Percentiles rank a stretch among this genome's conserved stretches.
Evolutionary conservation across 225 moss, liverwort and hornwort species (phyloP).

Genomic region (Pseudisothecium myosuroides): DNA sequence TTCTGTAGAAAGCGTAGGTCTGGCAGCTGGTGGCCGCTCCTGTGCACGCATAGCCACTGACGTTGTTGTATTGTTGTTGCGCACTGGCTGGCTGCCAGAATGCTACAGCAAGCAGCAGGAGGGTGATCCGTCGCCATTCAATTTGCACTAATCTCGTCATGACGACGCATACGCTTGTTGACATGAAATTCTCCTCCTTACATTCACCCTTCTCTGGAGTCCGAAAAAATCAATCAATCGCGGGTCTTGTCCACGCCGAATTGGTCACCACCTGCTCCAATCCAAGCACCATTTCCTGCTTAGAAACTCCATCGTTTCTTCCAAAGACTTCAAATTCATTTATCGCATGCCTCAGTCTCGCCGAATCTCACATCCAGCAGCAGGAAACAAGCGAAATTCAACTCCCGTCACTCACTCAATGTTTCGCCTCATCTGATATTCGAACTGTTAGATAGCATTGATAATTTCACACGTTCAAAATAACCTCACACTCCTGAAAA

Average conservation of each 20-base stretch:
- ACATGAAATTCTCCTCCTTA: background rate
- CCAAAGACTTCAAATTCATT: background rate
- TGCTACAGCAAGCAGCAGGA: background rate
- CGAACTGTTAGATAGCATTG: background rate
- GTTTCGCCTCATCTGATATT: background rate
- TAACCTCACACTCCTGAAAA: background rate
- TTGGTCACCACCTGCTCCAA: background rate
- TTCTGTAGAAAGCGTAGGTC: slow-evolving; percentile 22
- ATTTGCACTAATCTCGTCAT: background rate
- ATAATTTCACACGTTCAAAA: background rate
- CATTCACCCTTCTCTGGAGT: background rate
- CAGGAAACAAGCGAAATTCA: background rate
- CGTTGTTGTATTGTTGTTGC: slow-evolving; percentile 25
- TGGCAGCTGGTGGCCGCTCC: slow-evolving; percentile 9
- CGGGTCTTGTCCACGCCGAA: background rate
- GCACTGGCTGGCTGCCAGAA: background rate
- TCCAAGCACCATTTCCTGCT: background rate
- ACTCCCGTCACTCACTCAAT: background rate
- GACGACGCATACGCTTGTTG: background rate
- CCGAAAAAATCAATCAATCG: background rate
- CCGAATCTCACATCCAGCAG: background rate
- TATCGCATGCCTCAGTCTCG: background rate
- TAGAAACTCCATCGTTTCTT: background rate
- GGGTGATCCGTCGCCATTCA: background rate
- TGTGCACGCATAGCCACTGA: slow-evolving; percentile 29